phyloP scores from a whole-genome alignment of 495 filamentous ascomycete species.

The Pseudevernia furfuracea region DNA sequence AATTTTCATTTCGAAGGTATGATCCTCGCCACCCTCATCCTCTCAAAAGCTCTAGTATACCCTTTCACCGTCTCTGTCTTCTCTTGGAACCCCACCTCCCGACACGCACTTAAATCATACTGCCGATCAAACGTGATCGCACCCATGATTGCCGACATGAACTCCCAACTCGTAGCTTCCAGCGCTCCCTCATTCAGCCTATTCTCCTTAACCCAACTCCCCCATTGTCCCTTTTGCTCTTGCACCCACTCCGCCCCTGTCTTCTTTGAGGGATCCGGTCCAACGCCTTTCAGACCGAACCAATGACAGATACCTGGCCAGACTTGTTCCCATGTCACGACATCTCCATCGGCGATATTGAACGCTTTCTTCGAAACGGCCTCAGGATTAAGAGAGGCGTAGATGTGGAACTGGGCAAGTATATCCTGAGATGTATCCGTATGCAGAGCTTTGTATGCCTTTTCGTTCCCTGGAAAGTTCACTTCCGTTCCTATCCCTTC shows the following conservation, averaged over 20 bases:
- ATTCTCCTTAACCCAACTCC: conserved; percentile 16
- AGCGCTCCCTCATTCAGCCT: conserved; percentile 21
- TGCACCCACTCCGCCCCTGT: conserved; percentile 15
- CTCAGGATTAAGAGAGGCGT: conserved; percentile 29
- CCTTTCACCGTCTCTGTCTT: neutral
- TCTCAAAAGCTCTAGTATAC: conserved; percentile 1
- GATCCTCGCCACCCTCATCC: conserved; percentile 8
- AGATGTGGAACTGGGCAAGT: conserved; percentile 38
- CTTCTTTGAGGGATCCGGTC: conserved; percentile 1
- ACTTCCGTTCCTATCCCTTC: conserved; percentile 30
- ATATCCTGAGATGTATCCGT: conserved; percentile 37
- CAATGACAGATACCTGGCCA: conserved; percentile 35
- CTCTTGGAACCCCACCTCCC: conserved; percentile 10
- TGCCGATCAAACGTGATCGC: conserved; percentile 10
- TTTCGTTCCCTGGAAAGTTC: conserved; percentile 34
- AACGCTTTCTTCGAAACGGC: conserved; percentile 25
- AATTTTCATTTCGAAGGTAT: neutral
- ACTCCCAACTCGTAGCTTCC: conserved; percentile 21
- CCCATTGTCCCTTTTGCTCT: conserved; percentile 20
- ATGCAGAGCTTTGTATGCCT: conserved; percentile 19
- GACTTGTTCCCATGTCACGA: conserved; percentile 29
- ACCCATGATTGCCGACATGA: conserved; percentile 6
- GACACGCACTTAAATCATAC: conserved; percentile 8
- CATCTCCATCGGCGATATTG: conserved; percentile 33
- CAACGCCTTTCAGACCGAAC: conserved; percentile 34